Conservation (phyloP, 257 asterid genomes). For the Nemophila menziesii region DNA sequence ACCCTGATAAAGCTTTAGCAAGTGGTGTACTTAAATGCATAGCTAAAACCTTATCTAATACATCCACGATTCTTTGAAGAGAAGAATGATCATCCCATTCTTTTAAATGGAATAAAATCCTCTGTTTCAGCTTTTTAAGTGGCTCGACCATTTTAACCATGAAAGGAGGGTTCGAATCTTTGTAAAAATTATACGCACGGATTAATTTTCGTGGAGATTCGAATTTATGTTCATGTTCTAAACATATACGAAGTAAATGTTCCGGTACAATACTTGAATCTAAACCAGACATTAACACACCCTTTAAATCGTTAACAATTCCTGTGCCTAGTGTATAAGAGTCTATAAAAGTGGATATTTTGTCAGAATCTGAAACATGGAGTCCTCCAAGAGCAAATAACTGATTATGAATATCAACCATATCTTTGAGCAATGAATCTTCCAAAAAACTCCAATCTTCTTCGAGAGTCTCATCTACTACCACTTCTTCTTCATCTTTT, state of each 20-base stretch:
- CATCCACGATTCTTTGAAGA: slow-evolving; percentile 56
- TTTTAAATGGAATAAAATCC: slow-evolving; percentile 31
- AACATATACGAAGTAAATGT: slow-evolving; percentile 64
- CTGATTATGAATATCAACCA: slow-evolving; percentile 56
- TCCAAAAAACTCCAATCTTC: slow-evolving; percentile 49
- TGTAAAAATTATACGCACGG: slow-evolving; percentile 57
- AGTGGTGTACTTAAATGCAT: slow-evolving; percentile 75
- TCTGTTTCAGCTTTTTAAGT: slow-evolving; percentile 37
- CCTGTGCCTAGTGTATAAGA: slow-evolving; percentile 57
- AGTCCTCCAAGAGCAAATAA: slow-evolving; percentile 68
- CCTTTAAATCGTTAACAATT: slow-evolving; percentile 45
- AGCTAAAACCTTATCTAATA: slow-evolving; percentile 66
- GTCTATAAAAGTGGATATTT: slow-evolving; percentile 42
- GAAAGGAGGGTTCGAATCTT: slow-evolving; percentile 62
- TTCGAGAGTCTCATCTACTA: slow-evolving; percentile 37
- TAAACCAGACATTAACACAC: slow-evolving; percentile 41
- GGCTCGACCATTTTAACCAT: slow-evolving; percentile 84
- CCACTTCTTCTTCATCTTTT: slow-evolving; percentile 27
- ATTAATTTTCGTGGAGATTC: slow-evolving; percentile 27
- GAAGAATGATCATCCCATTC: slow-evolving; percentile 70
- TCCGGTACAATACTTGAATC: slow-evolving; percentile 82
- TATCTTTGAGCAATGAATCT: slow-evolving; percentile 45
- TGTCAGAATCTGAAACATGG: slow-evolving; percentile 49
- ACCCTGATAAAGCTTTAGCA: slow-evolving; percentile 79
- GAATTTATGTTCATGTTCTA: slow-evolving; percentile 68